Evolutionary conservation across 164 flowering plant species (phyloP).

Genomic region (Protea cynaroides): DNA sequence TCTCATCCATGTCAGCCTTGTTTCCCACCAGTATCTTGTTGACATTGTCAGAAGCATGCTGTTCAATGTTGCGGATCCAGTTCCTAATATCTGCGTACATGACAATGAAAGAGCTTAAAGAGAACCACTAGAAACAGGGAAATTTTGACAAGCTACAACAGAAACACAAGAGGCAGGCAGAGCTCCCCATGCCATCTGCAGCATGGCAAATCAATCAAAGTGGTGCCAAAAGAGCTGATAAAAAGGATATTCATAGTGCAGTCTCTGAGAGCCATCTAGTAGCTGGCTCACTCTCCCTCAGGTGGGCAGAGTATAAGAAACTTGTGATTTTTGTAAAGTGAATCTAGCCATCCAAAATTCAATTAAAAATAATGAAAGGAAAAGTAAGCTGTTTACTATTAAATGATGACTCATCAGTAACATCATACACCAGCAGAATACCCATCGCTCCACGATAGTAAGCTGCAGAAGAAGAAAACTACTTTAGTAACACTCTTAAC

Average conservation of each 20-base stretch:
- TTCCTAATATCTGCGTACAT: constrained; percentile 61
- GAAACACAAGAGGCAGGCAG: neutral
- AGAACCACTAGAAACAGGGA: neutral
- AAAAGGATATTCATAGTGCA: too few species aligned
- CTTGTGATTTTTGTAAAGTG: constrained; percentile 3
- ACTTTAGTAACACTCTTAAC: neutral
- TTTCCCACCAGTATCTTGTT: constrained; percentile 80
- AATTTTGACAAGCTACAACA: neutral
- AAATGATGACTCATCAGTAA: constrained; percentile 67
- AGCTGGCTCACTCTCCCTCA: neutral
- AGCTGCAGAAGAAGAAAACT: constrained; percentile 29
- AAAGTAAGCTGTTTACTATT: constrained; percentile 38
- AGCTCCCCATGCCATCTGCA: neutral
- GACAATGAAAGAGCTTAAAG: neutral
- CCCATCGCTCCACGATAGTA: constrained; percentile 83
- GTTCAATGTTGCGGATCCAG: constrained; percentile 86
- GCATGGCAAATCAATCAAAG: neutral
- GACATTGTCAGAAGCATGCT: constrained; percentile 84
- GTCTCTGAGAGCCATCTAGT: neutral
- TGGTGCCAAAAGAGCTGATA: neutral
- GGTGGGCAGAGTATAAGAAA: constrained; percentile 3
- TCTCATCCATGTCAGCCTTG: constrained; percentile 89
- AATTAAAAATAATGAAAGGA: neutral
- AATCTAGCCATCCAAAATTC: neutral
- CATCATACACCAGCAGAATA: constrained; percentile 68